A percentile compares a stretch with the other conserved stretches of the same genome.
Evolutionary conservation across 2,329 filamentous ascomycete genomes (phyloP).

Genomic region (Dichotomopilus funicola): DNA sequence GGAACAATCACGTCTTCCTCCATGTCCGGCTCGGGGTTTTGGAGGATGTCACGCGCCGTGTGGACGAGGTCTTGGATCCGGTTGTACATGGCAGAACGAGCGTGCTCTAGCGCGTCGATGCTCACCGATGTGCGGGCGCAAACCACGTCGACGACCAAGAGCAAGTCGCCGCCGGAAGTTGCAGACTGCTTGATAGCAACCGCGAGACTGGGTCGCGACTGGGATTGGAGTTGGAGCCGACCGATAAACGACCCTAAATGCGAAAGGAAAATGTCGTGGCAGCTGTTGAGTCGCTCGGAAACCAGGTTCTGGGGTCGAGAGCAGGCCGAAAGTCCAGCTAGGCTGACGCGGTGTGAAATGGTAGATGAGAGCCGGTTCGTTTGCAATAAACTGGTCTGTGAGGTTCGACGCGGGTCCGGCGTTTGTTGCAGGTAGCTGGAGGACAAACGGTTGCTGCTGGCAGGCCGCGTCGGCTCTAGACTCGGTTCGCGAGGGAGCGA

Average conservation of each 20-base stretch:
- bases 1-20: conserved; percentile 70
- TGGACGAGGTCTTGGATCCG: conserved; percentile 74
- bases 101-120: conserved; percentile 58
- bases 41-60: conserved; percentile 73
- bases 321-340: conserved; percentile 59
- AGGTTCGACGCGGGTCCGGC: conserved; percentile 28
- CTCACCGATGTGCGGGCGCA: conserved; percentile 68
- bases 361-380: conserved; percentile 39
- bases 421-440: conserved; percentile 32
- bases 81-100: conserved; percentile 70
- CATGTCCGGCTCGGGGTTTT: conserved; percentile 58
- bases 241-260: conserved; percentile 92
- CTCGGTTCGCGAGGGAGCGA: conserved; percentile 33
- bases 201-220: conserved; percentile 77
- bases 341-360: conserved; percentile 69
- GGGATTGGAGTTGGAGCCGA: conserved; percentile 80
- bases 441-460: conserved; percentile 42
- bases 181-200: conserved; percentile 78
- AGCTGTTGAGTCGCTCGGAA: conserved; percentile 71
- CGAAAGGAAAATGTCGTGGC: conserved; percentile 83
- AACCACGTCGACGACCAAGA: conserved; percentile 75
- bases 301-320: conserved; percentile 66
- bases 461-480: conserved; percentile 27
- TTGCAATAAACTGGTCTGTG: conserved; percentile 32
- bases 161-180: conserved; percentile 69